Conservation (phyloP, 2,329 filamentous ascomycete genomes). For the Penicillium glabrum region DNA sequence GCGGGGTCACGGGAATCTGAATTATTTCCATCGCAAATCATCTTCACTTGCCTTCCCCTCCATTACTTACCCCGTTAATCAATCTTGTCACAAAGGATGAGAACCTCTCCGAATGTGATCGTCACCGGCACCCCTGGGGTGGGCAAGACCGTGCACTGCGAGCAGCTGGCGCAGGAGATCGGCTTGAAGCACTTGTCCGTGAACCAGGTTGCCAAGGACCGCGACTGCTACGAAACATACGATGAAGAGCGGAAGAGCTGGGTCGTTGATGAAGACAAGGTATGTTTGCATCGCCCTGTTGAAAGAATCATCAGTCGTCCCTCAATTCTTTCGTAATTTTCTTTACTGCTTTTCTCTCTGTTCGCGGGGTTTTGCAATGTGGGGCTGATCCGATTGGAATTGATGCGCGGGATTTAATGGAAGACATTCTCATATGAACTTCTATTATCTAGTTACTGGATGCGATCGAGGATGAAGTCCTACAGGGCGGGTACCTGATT, state of each 20-base stretch:
- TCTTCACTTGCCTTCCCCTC: background rate
- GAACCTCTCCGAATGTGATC: slow-evolving; percentile 75
- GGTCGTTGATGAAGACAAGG: slow-evolving; percentile 97
- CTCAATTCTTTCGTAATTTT: background rate
- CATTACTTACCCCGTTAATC: background rate
- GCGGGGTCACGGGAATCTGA: slow-evolving; percentile 17
- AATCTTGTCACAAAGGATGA: slow-evolving; percentile 28
- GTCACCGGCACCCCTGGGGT: slow-evolving; percentile 94
- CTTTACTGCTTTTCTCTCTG: background rate
- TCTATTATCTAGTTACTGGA: slow-evolving; percentile 66
- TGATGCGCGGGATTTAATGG: background rate
- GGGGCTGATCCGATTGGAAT: background rate
- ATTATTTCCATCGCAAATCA: slow-evolving; percentile 17
- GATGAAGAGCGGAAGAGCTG: slow-evolving; percentile 83
- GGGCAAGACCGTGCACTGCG: slow-evolving; percentile 91
- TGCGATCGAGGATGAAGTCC: slow-evolving; percentile 77
- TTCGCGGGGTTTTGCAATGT: slow-evolving; percentile 1
- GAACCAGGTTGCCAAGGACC: slow-evolving; percentile 89
- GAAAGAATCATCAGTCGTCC: background rate
- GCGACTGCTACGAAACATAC: slow-evolving; percentile 81
- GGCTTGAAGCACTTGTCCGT: slow-evolving; percentile 81
- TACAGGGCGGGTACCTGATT: slow-evolving; percentile 79
- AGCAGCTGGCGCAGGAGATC: slow-evolving; percentile 72
- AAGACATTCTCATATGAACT: background rate
- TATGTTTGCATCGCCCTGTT: slow-evolving; percentile 36